Conservation (phyloP, 768 basidiomycete species). For the Termitomyces sp. region DNA sequence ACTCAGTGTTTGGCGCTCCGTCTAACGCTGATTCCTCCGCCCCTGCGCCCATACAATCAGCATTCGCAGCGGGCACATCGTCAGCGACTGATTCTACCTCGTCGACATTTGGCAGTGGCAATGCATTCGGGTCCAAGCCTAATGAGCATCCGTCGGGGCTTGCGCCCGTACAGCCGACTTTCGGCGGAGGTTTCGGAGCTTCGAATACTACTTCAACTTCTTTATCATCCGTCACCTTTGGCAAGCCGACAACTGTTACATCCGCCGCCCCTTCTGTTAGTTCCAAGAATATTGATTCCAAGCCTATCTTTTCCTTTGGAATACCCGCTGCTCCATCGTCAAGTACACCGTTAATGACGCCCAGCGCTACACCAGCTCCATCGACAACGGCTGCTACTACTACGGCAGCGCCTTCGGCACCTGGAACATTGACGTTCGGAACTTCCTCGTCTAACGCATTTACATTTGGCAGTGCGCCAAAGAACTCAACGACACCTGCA, state of each 20-base stretch:
- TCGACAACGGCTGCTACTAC: background rate
- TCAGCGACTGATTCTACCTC: background rate
- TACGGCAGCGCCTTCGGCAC: background rate
- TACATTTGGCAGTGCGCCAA: constrained; percentile 8
- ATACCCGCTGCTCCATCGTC: background rate
- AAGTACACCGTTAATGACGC: constrained; percentile 1
- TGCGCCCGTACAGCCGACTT: background rate
- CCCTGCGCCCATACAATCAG: background rate
- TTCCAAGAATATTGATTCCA: background rate
- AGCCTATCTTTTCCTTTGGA: constrained; percentile 13
- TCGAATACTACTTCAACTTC: background rate
- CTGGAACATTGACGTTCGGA: constrained; percentile 8
- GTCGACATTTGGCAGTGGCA: background rate
- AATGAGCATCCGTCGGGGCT: background rate
- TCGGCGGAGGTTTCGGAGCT: background rate
- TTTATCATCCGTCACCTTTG: constrained; percentile 6
- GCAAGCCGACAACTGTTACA: constrained; percentile 3
- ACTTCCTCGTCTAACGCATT: background rate
- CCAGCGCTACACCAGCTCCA: constrained; percentile 5
- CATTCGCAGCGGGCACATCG: background rate
- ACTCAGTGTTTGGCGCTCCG: constrained; percentile 1
- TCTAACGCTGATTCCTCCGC: background rate
- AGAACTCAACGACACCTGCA: constrained; percentile 16
- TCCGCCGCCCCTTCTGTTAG: background rate
- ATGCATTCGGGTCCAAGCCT: background rate